Base-by-base conservation (phyloP, 257 asterid genomes). In the Ilex aquifolium region DNA sequence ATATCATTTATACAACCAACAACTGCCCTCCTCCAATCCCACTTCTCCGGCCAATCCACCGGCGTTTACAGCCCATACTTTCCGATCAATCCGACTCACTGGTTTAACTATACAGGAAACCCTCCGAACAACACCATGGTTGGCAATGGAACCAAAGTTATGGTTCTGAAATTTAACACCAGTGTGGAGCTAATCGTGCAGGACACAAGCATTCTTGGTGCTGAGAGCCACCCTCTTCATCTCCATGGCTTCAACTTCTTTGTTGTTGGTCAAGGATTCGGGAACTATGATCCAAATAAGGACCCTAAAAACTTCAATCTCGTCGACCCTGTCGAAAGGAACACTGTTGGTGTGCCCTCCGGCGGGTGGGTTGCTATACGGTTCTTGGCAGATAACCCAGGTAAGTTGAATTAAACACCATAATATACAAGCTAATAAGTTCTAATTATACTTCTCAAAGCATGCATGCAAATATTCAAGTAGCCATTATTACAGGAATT, bases 291-390 rank as follows among this genome's bases (percentile, higher is more conserved):
- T 68, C 77, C 88, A 32, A 76, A 62, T 8, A 86, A 73, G 32
- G 88, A 86, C 29, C 83, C 83, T 21, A 50, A 66, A 0, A 69
- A 58, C 59, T 86, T 83, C 78, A 83, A 86, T 65, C 73, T 83
- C 69, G 76, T 61, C 21, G 88, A 86, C 53, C 91, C 91, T 49
- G 83, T 62, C 3, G 91, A 82, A 73, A 83, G 91, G 63, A 86
- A 86, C 74, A 83, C 87, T 2, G 78, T 69, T 10, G 80, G 85
- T 44, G 88, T 86, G 2, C 91, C 95, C 0, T 36, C 88, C 3
- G 95, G 88, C 0, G 91, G 95, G 0, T 83, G 91, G 91, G 77
- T 86, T 5, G 87, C 85, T 0, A 64, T 86, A 62, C 83, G 91
- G 29, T 86, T 86, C 66, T 68, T 64, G 30, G 91, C 88, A 0